Conservation (phyloP, 345 rosid species). For the Balakata baccata region DNA sequence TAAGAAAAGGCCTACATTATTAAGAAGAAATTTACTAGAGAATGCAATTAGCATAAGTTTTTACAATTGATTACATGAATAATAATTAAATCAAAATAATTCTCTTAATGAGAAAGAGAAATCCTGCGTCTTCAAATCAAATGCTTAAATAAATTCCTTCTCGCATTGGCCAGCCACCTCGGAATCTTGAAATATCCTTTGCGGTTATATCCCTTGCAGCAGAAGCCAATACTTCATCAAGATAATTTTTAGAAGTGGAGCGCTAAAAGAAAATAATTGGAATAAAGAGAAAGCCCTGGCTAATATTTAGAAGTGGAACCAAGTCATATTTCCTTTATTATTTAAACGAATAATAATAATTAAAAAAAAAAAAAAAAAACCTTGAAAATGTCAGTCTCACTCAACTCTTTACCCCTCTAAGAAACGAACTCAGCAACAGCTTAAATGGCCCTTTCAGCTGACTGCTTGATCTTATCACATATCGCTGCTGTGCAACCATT, state of each 20-base stretch:
- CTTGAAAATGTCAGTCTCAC: slow-evolving; percentile 70
- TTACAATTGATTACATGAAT: background rate
- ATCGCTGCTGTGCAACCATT: slow-evolving; percentile 70
- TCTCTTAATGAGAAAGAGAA: slow-evolving; percentile 4
- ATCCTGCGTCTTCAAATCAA: slow-evolving; percentile 5
- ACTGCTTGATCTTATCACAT: slow-evolving; percentile 80
- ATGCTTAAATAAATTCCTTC: slow-evolving; percentile 82
- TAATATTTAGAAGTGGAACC: slow-evolving; percentile 1
- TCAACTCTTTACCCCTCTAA: slow-evolving; percentile 73
- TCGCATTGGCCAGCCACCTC: slow-evolving; percentile 99
- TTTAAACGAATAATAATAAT: too few species aligned
- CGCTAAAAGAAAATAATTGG: background rate
- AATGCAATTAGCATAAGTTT: background rate
- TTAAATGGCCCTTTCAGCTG: slow-evolving; percentile 94
- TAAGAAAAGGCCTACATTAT: slow-evolving; percentile 73
- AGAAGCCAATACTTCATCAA: slow-evolving; percentile 73
- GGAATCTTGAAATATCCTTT: slow-evolving; percentile 90
- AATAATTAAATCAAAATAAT: background rate
- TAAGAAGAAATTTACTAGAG: slow-evolving; percentile 9
- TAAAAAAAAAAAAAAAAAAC: too few species aligned
- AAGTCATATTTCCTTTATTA: slow-evolving; percentile 6
- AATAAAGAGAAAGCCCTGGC: slow-evolving; percentile 5
- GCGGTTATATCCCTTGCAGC: slow-evolving; percentile 88
- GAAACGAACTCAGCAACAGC: slow-evolving; percentile 91
- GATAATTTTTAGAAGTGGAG: slow-evolving; percentile 35